Conservation (phyloP, 805 yeast species). For the Nakazawaea holstii region DNA sequence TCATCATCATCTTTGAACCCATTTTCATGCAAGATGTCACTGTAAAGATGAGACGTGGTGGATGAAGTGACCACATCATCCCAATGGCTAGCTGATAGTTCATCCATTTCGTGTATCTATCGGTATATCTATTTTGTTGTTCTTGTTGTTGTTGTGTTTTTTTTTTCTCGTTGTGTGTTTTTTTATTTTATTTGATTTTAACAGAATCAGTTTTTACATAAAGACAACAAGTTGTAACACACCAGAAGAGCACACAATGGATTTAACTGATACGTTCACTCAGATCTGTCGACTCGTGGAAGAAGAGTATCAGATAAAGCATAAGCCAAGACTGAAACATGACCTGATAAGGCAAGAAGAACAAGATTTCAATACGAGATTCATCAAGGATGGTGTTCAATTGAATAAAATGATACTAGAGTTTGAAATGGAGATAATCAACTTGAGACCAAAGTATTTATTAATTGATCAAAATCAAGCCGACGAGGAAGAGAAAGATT, state of each 20-base stretch:
- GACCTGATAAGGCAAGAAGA: constrained; percentile 1
- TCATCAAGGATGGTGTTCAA: constrained; percentile 4
- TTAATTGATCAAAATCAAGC: constrained; percentile 15
- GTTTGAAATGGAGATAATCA: constrained; percentile 12
- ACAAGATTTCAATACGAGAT: constrained; percentile 3
- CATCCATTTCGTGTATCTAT: constrained; percentile 29
- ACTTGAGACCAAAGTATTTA: constrained; percentile 24
- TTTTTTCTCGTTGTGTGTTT: neutral
- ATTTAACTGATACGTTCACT: constrained; percentile 41
- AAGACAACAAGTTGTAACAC: no score
- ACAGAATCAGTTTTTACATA: no score
- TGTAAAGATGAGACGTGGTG: constrained; percentile 19
- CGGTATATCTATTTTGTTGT: neutral
- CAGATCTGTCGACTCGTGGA: constrained; percentile 41
- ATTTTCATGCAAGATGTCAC: constrained; percentile 12
- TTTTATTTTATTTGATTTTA: neutral
- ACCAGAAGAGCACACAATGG: constrained; percentile 33
- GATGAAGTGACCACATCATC: constrained; percentile 46
- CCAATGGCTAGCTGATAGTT: constrained; percentile 54
- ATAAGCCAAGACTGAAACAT: constrained; percentile 5
- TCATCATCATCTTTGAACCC: constrained; percentile 15
- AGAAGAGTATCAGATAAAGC: constrained; percentile 21
- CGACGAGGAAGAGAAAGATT: constrained; percentile 43
- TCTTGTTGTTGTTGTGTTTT: neutral
- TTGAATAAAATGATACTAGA: constrained; percentile 1